Conservation (phyloP, 2,329 filamentous ascomycete genomes). For the Cadophora sp. region DNA sequence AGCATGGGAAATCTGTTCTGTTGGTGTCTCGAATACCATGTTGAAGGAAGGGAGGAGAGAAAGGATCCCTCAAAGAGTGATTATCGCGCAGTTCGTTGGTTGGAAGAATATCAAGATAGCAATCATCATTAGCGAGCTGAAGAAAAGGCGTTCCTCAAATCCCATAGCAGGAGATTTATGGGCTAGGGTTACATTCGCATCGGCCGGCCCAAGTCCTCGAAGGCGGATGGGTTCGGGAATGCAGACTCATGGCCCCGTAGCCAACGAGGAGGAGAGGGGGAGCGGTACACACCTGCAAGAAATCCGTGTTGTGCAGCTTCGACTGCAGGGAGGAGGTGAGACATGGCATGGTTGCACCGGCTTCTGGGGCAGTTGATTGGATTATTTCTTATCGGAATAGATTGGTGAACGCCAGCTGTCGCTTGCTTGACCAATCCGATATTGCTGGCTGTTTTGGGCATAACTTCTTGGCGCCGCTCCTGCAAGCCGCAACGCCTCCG, state of each 20-base stretch:
- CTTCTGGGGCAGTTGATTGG: background rate
- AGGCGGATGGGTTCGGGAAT: background rate
- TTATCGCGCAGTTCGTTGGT: background rate
- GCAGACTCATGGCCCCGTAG: conserved; percentile 1
- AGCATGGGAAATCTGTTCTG: background rate
- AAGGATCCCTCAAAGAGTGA: background rate
- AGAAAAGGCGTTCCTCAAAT: background rate
- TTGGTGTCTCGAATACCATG: background rate
- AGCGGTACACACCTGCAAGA: background rate
- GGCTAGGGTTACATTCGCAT: background rate
- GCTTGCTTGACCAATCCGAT: conserved; percentile 3
- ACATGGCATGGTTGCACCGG: background rate
- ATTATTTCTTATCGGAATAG: background rate
- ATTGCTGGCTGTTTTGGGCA: background rate
- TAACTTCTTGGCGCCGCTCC: background rate
- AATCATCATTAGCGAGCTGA: background rate
- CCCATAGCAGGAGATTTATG: background rate
- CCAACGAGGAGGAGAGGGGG: background rate
- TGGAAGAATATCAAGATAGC: too few relatives aligned
- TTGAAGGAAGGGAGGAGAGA: too few relatives aligned
- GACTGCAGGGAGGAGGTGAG: background rate
- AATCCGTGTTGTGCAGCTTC: conserved; percentile 13
- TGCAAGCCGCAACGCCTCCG: background rate
- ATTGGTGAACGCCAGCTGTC: conserved; percentile 2
- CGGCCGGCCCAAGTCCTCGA: conserved; percentile 1